phyloP scores from a whole-genome alignment of 176 grass and related monocot species.

The Phoenix dactylifera region DNA sequence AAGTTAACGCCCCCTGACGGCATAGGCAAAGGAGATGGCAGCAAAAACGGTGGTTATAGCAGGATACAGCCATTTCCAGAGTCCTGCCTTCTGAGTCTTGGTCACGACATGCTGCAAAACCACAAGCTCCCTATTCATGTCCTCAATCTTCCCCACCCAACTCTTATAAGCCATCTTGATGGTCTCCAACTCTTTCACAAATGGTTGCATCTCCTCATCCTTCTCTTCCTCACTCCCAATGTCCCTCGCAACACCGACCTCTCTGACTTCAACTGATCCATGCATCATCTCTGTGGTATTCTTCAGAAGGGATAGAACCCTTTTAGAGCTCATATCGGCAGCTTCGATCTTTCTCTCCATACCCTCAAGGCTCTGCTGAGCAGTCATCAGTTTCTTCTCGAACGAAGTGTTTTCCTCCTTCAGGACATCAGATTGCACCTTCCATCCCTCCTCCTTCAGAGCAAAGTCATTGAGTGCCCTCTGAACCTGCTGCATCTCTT shows the following conservation, averaged over 20 bases:
- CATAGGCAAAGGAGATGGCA: conserved; percentile 62
- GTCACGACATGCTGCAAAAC: conserved; percentile 34
- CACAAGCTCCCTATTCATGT: conserved; percentile 33
- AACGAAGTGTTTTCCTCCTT: not conserved
- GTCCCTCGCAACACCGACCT: not conserved
- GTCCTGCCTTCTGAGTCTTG: conserved; percentile 23
- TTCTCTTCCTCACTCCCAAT: not conserved
- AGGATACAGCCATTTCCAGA: conserved; percentile 55
- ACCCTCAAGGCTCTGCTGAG: not conserved
- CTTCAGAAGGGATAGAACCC: not conserved
- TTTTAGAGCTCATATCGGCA: not conserved
- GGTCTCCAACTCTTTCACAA: not conserved
- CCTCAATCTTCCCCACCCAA: conserved; percentile 9
- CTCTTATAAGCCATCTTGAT: not conserved
- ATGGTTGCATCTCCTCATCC: not conserved
- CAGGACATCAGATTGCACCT: not conserved
- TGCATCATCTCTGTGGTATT: not conserved
- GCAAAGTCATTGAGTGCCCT: conserved; percentile 4
- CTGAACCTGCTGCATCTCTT: conserved; percentile 24
- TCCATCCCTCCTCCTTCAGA: not conserved
- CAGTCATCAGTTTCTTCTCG: not conserved
- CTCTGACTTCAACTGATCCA: not conserved
- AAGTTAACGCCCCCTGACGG: conserved; percentile 35
- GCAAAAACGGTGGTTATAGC: conserved; percentile 44
- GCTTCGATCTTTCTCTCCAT: not conserved